These are phyloP conservation scores for Tetrahymena borealis DNA, from an alignment of 73 alveolate genomes.

Conservation along the genomic window DNA sequence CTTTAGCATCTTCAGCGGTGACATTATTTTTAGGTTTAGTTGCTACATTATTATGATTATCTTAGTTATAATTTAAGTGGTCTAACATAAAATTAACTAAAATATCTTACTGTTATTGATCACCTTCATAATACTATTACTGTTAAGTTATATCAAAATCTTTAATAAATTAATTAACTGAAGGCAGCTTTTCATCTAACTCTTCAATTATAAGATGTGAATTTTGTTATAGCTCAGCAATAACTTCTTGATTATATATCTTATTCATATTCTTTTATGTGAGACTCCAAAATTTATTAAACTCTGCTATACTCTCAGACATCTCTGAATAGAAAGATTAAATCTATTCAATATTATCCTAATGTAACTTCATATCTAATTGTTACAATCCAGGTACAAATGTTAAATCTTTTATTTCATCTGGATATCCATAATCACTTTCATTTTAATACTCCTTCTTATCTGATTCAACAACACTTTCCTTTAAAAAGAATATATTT, in stretches of 20 bases:
- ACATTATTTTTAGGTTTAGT: neutral
- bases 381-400: neutral
- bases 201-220: neutral
- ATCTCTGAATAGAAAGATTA: neutral
- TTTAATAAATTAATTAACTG: neutral
- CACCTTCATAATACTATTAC: neutral
- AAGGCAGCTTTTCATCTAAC: neutral
- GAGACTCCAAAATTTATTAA: neutral
- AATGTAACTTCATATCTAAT: neutral
- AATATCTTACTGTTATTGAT: neutral
- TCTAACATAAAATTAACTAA: neutral
- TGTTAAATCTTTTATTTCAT: neutral
- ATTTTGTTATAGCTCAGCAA: neutral
- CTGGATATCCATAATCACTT: neutral
- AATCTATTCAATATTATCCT: neutral
- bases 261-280: neutral
- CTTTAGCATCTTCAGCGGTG: neutral
- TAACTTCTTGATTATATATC: neutral
- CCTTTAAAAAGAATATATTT: neutral
- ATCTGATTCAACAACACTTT: neutral
- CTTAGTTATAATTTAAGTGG: neutral
- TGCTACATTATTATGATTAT: neutral
- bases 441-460: neutral
- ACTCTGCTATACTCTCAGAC: neutral
- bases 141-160: neutral